A percentile compares a stretch with the other conserved stretches of the same genome.
phyloP scores from a whole-genome alignment of 1,284 basidiomycete species.

The Microbotryum violaceum region DNA sequence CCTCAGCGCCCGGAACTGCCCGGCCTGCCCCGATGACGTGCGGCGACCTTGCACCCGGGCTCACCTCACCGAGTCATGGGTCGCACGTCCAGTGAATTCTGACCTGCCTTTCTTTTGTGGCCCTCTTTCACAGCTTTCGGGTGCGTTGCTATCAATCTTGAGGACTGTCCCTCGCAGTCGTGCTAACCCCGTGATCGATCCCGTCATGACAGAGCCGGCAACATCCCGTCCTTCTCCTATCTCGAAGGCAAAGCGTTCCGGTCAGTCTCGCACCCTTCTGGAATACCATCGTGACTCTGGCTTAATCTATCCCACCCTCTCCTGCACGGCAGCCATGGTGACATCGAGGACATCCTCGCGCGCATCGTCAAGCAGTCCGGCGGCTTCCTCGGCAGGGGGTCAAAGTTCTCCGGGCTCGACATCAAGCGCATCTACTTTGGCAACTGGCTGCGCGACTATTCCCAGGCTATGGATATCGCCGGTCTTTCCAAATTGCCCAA shows the following conservation, averaged over 20 bases:
- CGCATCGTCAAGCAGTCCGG: constrained; percentile 31
- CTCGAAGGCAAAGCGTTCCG: constrained; percentile 33
- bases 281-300: constrained; percentile 32
- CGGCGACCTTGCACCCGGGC: too few species aligned
- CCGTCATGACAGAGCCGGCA: constrained; percentile 33
- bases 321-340: constrained; percentile 6
- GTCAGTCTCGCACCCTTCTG: background rate
- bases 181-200: too few species aligned
- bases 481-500: constrained; percentile 53
- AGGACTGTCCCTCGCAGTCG: too few species aligned
- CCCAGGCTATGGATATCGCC: constrained; percentile 74
- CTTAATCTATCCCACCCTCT: constrained; percentile 3
- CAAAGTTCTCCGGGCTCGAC: constrained; percentile 37
- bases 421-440: constrained; percentile 40
- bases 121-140: too few species aligned
- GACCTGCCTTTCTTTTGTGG: too few species aligned
- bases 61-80: too few species aligned
- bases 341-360: constrained; percentile 21
- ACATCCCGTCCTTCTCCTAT: constrained; percentile 32
- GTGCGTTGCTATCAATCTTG: too few species aligned
- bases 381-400: constrained; percentile 33
- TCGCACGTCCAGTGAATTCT: too few species aligned
- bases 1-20: too few species aligned
- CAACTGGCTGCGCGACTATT: constrained; percentile 61
- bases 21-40: too few species aligned